Evolutionary conservation across 202 grass and related monocot species (phyloP).

Genomic region (Bolboschoenoplectus hybrid): DNA sequence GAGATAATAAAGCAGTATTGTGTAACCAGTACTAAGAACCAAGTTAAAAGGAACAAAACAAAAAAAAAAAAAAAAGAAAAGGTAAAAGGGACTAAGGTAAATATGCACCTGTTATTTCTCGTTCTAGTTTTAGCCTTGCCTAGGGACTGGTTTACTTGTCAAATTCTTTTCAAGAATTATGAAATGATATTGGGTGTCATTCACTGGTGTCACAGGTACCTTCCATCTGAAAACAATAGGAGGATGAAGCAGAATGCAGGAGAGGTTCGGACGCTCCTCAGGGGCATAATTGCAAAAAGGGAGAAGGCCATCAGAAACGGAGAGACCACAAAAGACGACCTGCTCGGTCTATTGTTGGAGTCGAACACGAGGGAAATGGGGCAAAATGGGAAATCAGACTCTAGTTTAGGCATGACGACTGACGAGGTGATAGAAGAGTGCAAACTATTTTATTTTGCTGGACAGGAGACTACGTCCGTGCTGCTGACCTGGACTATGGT

Average conservation of each 20-base stretch:
- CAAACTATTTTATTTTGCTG: conserved; percentile 87
- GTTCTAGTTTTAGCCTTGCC: neutral
- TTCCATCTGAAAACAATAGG: conserved; percentile 66
- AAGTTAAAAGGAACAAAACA: neutral
- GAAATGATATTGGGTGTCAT: neutral
- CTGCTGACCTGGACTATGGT: conserved; percentile 76
- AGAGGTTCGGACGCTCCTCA: conserved; percentile 48
- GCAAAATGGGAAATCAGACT: conserved; percentile 33
- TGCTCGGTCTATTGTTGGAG: conserved; percentile 66
- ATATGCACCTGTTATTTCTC: neutral
- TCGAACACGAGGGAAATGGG: conserved; percentile 46
- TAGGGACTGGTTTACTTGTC: too few relatives aligned
- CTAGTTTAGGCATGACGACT: conserved; percentile 48
- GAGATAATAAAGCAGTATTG: neutral
- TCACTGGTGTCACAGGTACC: conserved; percentile 44
- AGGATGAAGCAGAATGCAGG: conserved; percentile 53
- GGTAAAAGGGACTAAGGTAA: neutral
- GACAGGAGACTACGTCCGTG: conserved; percentile 67
- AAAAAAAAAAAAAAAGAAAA: neutral
- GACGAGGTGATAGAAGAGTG: conserved; percentile 76
- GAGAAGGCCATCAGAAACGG: conserved; percentile 42
- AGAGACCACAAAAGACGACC: conserved; percentile 47
- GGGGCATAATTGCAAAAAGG: conserved; percentile 62
- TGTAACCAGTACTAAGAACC: neutral
- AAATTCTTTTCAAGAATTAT: neutral